Base-by-base conservation (phyloP, 352 stramenopile species). In the Phytophthora cryptogea region DNA sequence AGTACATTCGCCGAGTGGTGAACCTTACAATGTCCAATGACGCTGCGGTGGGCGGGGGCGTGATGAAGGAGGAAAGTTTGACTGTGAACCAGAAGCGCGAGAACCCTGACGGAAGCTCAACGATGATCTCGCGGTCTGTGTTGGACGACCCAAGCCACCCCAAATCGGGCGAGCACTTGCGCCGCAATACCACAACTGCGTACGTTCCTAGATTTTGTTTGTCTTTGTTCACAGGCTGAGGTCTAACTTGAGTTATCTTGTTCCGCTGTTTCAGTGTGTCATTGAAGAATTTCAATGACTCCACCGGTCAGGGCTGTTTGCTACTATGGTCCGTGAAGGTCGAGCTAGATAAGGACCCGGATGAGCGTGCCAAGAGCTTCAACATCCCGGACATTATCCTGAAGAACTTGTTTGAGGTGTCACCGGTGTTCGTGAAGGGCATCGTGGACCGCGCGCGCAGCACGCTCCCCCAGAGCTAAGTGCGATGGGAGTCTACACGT, bases 351-450 rank as follows among this genome's bases (percentile, higher is more conserved):
- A 86, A 89, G 66, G 78, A 93, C 33, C 63, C 68, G 16, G 80
- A 90, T 35, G 83, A 92, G 67, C 78, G 78, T 28, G 72, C 75
- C 42, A 90, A 89, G 68, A 79, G 74, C 44, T 79, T 82, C 55
- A 95, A 95, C 70, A 83, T 89, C 33, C 81, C 85, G 30, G 86
- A 95, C 52, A 90, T 93, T 55, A 91, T 95, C 52, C 67, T 95
- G 20, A 92, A 91, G 68, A 95, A 95, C 70, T 55, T 95, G 16
- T 95, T 95, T 39, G 86, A 95, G 68, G 83, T 94, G 62, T 80
- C 81, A 20, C 86, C 86, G 0, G 82, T 93, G 20, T 93, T 86
- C 45, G 86, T 95, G 39, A 95, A 95, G 73, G 83, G 71, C 26
- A 77, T 94, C 27, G 78, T 94, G 33, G 86, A 95, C 46, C 80